A percentile compares a stretch with the other conserved stretches of the same genome.
These are phyloP conservation scores for Boechera retrofracta DNA, from an alignment of 345 rosid species.

Conservation along the genomic window DNA sequence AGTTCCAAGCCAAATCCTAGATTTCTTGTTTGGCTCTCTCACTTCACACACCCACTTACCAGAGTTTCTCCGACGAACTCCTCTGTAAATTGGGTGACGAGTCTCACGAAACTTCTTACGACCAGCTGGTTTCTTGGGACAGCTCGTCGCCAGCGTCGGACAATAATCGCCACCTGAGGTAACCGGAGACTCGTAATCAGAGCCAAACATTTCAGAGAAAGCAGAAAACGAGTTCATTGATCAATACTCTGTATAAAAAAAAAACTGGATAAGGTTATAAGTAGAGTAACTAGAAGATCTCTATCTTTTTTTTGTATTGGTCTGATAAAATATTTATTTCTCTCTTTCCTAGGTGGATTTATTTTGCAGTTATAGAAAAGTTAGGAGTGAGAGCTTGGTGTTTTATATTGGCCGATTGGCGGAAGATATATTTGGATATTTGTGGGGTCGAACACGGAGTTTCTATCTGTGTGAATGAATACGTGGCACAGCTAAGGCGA, in stretches of 20 bases:
- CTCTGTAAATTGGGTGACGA: slow-evolving; percentile 60
- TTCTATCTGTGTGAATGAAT: not conserved
- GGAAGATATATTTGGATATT: not conserved
- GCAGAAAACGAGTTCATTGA: slow-evolving; percentile 26
- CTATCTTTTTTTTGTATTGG: not conserved
- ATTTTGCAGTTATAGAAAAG: not conserved
- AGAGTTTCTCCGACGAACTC: slow-evolving; percentile 50
- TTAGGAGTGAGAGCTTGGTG: not conserved
- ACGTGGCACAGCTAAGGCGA: not conserved
- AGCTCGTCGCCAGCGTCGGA: slow-evolving; percentile 58
- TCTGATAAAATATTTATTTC: slow-evolving; percentile 21
- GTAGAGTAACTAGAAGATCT: slow-evolving; percentile 12
- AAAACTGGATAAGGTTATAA: not conserved
- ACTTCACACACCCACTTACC: slow-evolving; percentile 93
- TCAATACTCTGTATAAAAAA: not conserved
- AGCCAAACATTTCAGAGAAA: slow-evolving; percentile 30
- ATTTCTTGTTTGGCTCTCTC: slow-evolving; percentile 78
- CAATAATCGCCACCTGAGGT: slow-evolving; percentile 41
- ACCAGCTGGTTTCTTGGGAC: slow-evolving; percentile 78
- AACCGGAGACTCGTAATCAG: slow-evolving; percentile 44
- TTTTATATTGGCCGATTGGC: not conserved
- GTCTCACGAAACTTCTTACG: slow-evolving; percentile 88
- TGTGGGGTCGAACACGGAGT: not conserved
- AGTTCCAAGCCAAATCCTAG: slow-evolving; percentile 90
- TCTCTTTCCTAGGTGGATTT: not conserved